phyloP scores from a whole-genome alignment of 768 basidiomycete species.

The Lactifluus hygrophoroides region DNA sequence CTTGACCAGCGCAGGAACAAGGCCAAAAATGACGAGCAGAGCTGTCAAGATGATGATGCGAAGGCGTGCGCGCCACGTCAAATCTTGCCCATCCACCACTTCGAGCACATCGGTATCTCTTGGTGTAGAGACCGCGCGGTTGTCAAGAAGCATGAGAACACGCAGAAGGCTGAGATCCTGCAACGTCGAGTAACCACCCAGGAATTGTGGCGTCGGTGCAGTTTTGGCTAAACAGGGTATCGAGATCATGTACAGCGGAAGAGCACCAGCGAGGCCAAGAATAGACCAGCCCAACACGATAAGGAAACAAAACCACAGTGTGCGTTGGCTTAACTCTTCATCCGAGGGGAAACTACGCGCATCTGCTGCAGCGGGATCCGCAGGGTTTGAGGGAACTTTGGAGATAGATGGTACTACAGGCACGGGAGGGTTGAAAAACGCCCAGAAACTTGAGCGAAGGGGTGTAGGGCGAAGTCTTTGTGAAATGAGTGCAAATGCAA shows the following conservation, averaged over 20 bases:
- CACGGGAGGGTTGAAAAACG: conserved; percentile 64
- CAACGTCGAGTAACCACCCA: conserved; percentile 57
- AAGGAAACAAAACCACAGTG: conserved; percentile 55
- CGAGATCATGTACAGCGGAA: conserved; percentile 64
- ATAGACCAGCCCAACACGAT: conserved; percentile 61
- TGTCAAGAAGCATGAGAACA: conserved; percentile 54
- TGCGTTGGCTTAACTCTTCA: conserved; percentile 63
- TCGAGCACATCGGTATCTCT: conserved; percentile 32
- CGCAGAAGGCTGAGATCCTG: conserved; percentile 73
- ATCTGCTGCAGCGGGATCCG: conserved; percentile 41
- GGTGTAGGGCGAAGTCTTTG: conserved; percentile 55
- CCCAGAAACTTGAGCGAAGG: conserved; percentile 47
- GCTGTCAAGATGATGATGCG: conserved; percentile 64
- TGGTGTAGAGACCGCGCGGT: conserved; percentile 28
- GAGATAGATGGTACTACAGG: conserved; percentile 56
- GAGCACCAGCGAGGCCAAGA: conserved; percentile 57
- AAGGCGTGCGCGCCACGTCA: conserved; percentile 39
- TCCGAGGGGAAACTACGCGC: conserved; percentile 63
- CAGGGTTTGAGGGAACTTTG: conserved; percentile 46
- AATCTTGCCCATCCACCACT: conserved; percentile 28
- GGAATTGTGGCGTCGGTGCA: conserved; percentile 35
- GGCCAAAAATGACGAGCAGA: conserved; percentile 50
- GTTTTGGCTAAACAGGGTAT: conserved; percentile 60
- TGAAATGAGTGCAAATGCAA: conserved; percentile 10
- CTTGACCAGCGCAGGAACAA: conserved; percentile 57